Percentiles rank a stretch among this genome's conserved stretches.
phyloP scores from a whole-genome alignment of 176 grass and related monocot genomes.

The Panicum miliaceum region DNA sequence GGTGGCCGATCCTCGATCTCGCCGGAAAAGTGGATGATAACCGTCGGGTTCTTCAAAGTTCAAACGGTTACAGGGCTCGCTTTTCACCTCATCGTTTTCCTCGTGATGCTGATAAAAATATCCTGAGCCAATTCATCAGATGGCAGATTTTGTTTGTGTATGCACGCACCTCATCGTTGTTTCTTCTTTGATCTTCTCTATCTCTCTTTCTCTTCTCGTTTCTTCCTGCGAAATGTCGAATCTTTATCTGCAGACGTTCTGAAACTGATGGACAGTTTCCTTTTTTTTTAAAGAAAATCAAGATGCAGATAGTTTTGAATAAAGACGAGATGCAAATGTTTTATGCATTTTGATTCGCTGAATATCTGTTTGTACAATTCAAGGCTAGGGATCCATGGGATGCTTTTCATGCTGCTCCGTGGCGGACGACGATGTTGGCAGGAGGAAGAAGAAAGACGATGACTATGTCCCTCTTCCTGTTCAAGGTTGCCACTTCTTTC shows the following conservation, averaged over 20 bases:
- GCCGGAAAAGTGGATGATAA: not conserved
- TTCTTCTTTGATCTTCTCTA: not conserved
- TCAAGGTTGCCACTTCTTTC: slow-evolving; percentile 31
- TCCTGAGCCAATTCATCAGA: not conserved
- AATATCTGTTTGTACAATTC: slow-evolving; percentile 2
- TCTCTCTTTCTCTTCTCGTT: not conserved
- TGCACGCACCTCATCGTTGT: not conserved
- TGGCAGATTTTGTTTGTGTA: not conserved
- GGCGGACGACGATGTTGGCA: slow-evolving; percentile 44
- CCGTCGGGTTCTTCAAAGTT: slow-evolving; percentile 11
- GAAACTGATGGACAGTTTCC: not conserved
- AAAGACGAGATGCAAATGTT: not conserved
- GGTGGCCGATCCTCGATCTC: slow-evolving; percentile 9
- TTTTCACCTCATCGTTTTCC: not conserved
- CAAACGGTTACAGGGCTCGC: not conserved
- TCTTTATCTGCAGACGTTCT: not conserved
- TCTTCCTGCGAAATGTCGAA: not conserved
- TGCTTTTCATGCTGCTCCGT: slow-evolving; percentile 56
- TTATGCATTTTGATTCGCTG: not conserved
- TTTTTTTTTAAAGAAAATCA: no score
- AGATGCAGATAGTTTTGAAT: not conserved
- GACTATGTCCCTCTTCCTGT: slow-evolving; percentile 32
- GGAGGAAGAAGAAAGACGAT: slow-evolving; percentile 55
- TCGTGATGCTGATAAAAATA: not conserved
- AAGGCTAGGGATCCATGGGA: slow-evolving; percentile 38